Conservation (phyloP, 768 basidiomycete species). For the Chlorophyllum brunneum region DNA sequence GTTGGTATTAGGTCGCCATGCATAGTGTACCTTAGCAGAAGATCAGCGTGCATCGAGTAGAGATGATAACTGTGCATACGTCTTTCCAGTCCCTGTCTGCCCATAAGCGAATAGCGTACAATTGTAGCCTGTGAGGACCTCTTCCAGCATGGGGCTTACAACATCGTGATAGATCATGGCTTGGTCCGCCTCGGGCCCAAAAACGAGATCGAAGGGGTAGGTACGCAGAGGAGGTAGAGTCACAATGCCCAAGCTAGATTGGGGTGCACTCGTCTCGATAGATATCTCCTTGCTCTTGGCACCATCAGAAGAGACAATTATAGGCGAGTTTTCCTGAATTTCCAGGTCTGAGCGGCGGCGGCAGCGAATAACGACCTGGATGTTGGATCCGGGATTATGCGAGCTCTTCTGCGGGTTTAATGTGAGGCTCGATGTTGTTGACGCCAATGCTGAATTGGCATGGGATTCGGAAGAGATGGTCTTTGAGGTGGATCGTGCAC, state of each 20-base stretch:
- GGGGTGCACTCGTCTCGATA: conserved; percentile 71
- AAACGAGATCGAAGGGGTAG: conserved; percentile 93
- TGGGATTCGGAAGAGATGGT: conserved; percentile 1
- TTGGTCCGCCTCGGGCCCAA: conserved; percentile 96
- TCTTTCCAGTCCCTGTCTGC: conserved; percentile 98
- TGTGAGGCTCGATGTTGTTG: neutral
- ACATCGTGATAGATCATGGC: conserved; percentile 92
- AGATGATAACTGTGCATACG: conserved; percentile 44
- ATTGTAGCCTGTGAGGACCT: conserved; percentile 95
- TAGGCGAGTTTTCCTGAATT: conserved; percentile 80
- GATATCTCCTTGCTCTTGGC: conserved; percentile 73
- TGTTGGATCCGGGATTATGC: conserved; percentile 73
- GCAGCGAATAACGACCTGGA: conserved; percentile 91
- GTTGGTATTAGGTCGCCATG: conserved; percentile 88
- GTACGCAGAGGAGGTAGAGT: conserved; percentile 76
- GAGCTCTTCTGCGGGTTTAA: conserved; percentile 19
- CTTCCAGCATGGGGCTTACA: conserved; percentile 86
- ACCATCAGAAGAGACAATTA: conserved; percentile 77
- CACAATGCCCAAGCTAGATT: conserved; percentile 69
- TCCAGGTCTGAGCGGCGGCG: conserved; percentile 84
- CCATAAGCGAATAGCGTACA: conserved; percentile 98
- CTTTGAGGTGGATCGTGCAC: neutral
- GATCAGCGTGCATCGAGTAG: conserved; percentile 2
- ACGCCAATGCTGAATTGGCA: neutral
- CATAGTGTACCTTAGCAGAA: conserved; percentile 77